phyloP scores from a whole-genome alignment of 2,329 filamentous ascomycete species.

The Exophiala sp. region DNA sequence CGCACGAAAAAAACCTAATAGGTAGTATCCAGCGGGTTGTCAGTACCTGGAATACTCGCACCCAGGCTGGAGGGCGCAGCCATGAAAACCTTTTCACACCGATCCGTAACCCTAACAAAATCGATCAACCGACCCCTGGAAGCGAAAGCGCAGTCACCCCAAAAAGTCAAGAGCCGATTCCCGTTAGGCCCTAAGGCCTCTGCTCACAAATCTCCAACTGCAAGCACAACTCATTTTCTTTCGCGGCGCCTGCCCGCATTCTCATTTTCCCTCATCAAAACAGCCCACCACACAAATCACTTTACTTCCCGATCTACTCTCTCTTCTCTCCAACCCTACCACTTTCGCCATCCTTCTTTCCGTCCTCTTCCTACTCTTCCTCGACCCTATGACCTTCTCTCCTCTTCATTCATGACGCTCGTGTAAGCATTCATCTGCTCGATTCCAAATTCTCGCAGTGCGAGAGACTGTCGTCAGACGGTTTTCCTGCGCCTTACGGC shows the following conservation, averaged over 20 bases:
- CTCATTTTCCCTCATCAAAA: constrained; percentile 6
- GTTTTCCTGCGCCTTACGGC: not conserved
- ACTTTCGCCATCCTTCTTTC: not conserved
- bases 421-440: constrained; percentile 15
- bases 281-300: not conserved
- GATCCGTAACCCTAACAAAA: no score
- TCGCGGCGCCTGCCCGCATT: constrained; percentile 5
- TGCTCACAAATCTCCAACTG: constrained; percentile 11
- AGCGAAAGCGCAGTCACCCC: no score
- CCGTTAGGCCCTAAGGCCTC: not conserved
- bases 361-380: constrained; percentile 3
- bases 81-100: no score
- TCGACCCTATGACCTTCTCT: constrained; percentile 5
- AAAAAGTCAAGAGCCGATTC: no score
- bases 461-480: not conserved
- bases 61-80: no score
- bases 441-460: constrained; percentile 1
- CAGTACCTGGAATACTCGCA: no score
- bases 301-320: not conserved
- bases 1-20: no score
- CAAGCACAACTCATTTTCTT: not conserved
- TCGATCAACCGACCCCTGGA: no score
- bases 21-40: no score
- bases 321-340: not conserved
- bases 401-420: constrained; percentile 9